Percentiles rank a stretch among this genome's conserved stretches.
Evolutionary conservation across 192 early-diverging fungal genomes (phyloP).

Genomic region (Mortierella hygrophila): DNA sequence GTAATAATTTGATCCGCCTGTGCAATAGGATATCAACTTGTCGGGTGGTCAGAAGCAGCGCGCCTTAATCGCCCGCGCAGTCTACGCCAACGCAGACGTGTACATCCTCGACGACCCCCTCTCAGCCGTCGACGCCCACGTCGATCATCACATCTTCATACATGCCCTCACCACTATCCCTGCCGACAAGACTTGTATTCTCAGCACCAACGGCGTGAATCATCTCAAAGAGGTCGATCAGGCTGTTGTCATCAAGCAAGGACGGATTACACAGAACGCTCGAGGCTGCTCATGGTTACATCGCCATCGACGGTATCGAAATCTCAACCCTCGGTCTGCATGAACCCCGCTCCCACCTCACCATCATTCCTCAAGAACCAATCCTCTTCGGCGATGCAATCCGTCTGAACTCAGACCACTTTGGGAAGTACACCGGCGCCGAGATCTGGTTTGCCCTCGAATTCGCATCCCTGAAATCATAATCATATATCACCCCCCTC

Average conservation of each 20-base stretch:
- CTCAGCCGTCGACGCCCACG: slow-evolving; percentile 74
- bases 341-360: slow-evolving; percentile 70
- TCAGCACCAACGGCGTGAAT: slow-evolving; percentile 84
- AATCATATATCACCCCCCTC: slow-evolving; percentile 67
- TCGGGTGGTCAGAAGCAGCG: slow-evolving; percentile 93
- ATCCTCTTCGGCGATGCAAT: slow-evolving; percentile 75
- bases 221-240: slow-evolving; percentile 76
- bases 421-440: slow-evolving; percentile 58
- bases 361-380: slow-evolving; percentile 87
- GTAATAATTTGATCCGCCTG: background rate
- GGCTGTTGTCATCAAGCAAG: slow-evolving; percentile 75
- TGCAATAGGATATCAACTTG: slow-evolving; percentile 79
- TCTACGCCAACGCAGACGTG: slow-evolving; percentile 88
- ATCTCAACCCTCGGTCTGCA: slow-evolving; percentile 71
- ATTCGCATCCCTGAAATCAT: slow-evolving; percentile 70
- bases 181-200: slow-evolving; percentile 78
- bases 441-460: slow-evolving; percentile 80
- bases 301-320: slow-evolving; percentile 80
- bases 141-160: slow-evolving; percentile 64
- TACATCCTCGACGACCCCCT: slow-evolving; percentile 66
- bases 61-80: slow-evolving; percentile 75
- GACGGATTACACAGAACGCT: slow-evolving; percentile 77
- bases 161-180: slow-evolving; percentile 61
- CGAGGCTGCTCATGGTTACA: slow-evolving; percentile 67
- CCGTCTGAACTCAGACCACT: slow-evolving; percentile 69